Conservation (phyloP, 2,329 filamentous ascomycete species). For the Aspergillus phoenicis region DNA sequence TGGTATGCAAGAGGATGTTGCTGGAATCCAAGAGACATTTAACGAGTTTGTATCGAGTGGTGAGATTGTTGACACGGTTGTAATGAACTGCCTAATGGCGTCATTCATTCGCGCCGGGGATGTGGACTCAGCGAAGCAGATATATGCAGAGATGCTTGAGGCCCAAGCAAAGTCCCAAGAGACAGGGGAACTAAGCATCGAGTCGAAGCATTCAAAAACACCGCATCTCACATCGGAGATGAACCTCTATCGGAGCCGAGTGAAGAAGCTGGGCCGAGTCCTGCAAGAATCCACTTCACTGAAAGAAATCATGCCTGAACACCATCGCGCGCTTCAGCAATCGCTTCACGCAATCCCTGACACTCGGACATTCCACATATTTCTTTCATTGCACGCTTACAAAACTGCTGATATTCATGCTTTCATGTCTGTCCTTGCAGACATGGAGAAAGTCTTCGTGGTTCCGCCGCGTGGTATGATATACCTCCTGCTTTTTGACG, state of each 20-base stretch:
- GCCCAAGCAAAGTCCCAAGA: constrained; percentile 50
- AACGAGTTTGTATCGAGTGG: constrained; percentile 78
- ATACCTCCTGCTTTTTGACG: constrained; percentile 80
- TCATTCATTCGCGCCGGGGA: constrained; percentile 78
- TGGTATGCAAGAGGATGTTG: constrained; percentile 72
- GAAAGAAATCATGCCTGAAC: constrained; percentile 54
- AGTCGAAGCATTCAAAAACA: constrained; percentile 18
- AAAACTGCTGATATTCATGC: constrained; percentile 70
- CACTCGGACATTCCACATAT: constrained; percentile 74
- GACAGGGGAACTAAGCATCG: constrained; percentile 28
- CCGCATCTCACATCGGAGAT: constrained; percentile 39
- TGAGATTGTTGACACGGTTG: constrained; percentile 83
- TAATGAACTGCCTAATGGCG: constrained; percentile 83
- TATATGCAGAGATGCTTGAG: constrained; percentile 82
- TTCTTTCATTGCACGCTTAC: constrained; percentile 74
- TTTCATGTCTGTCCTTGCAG: constrained; percentile 71
- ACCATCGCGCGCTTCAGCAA: constrained; percentile 65
- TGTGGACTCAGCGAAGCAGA: constrained; percentile 71
- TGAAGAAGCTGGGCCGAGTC: constrained; percentile 50
- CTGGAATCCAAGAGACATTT: constrained; percentile 76
- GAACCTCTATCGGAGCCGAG: constrained; percentile 37
- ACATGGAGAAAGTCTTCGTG: constrained; percentile 70
- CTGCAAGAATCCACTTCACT: constrained; percentile 50
- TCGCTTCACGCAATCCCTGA: constrained; percentile 71
- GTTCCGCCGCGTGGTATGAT: constrained; percentile 73